Evolutionary conservation across 176 grass and related monocot genomes (phyloP).

Genomic region (Paspalum vaginatum): DNA sequence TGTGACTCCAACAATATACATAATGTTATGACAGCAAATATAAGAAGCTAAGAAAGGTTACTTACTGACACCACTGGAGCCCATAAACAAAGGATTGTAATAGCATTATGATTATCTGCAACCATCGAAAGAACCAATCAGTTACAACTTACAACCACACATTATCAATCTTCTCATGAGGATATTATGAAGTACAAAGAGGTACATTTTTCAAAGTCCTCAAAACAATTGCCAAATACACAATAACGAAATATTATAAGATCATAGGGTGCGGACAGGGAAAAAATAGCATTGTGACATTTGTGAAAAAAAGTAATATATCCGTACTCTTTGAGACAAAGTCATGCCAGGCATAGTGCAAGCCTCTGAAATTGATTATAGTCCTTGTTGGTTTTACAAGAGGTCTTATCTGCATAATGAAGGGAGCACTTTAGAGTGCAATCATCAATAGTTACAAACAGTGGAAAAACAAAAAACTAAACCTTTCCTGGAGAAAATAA

Average conservation of each 20-base stretch:
- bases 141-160: background rate
- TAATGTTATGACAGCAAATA: background rate
- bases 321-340: constrained; percentile 82
- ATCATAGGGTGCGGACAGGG: background rate
- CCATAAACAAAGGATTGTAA: constrained; percentile 87
- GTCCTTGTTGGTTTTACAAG: constrained; percentile 71
- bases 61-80: constrained; percentile 85
- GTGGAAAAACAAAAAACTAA: constrained; percentile 5
- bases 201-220: constrained; percentile 2
- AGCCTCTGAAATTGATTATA: constrained; percentile 59
- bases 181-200: constrained; percentile 22
- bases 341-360: constrained; percentile 88
- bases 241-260: constrained; percentile 4
- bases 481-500: constrained; percentile 96
- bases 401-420: constrained; percentile 78
- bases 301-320: constrained; percentile 12
- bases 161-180: background rate
- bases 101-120: constrained; percentile 94
- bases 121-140: constrained; percentile 36
- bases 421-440: constrained; percentile 29
- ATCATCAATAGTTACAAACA: constrained; percentile 11
- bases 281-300: background rate
- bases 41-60: constrained; percentile 39
- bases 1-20: background rate
- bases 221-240: constrained; percentile 20